These are phyloP conservation scores for Yamadazyma takamatsuzukensis DNA, from an alignment of 805 yeast genomes.

Conservation along the genomic window DNA sequence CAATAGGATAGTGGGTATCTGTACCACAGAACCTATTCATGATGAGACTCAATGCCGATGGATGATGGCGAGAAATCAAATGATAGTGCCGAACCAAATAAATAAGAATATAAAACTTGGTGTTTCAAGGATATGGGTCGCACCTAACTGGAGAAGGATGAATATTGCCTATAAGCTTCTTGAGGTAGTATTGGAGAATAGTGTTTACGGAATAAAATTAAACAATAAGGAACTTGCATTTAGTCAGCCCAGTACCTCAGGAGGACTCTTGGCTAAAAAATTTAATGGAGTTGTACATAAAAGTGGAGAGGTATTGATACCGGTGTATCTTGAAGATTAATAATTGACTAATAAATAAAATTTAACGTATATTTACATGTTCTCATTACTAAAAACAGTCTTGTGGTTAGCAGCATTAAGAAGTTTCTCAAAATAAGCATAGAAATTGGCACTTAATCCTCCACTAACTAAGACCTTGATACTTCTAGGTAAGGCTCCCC, in stretches of 20 bases:
- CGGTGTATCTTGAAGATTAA: constrained; percentile 42
- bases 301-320: constrained; percentile 47
- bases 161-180: constrained; percentile 50
- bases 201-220: constrained; percentile 48
- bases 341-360: not conserved
- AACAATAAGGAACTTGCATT: constrained; percentile 51
- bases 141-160: constrained; percentile 41
- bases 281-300: constrained; percentile 57
- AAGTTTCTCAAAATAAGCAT: constrained; percentile 30
- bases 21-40: constrained; percentile 46
- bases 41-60: constrained; percentile 44
- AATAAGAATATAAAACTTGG: constrained; percentile 34
- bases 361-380: constrained; percentile 5
- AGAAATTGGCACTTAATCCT: constrained; percentile 37
- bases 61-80: constrained; percentile 55
- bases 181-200: constrained; percentile 37
- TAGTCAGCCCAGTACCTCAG: constrained; percentile 70
- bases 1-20: constrained; percentile 50
- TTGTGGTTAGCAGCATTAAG: constrained; percentile 28
- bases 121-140: constrained; percentile 43
- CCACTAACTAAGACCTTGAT: constrained; percentile 39
- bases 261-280: constrained; percentile 53
- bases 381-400: constrained; percentile 25
- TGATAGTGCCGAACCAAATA: constrained; percentile 44
- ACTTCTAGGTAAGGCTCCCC: constrained; percentile 38